These are phyloP conservation scores for Tricharina praecox DNA, from an alignment of 495 filamentous ascomycete genomes.

Conservation along the genomic window DNA sequence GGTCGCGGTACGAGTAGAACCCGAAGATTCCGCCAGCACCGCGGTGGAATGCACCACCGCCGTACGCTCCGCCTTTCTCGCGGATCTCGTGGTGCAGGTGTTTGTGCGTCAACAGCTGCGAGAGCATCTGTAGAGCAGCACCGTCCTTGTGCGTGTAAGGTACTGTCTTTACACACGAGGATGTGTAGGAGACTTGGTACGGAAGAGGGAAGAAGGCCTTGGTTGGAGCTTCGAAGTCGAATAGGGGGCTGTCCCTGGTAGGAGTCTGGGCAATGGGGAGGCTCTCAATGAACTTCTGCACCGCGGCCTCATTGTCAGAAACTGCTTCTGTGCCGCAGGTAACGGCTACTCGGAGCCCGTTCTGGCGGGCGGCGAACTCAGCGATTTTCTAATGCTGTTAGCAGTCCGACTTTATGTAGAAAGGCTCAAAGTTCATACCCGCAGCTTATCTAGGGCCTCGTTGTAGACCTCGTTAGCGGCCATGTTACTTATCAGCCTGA, in stretches of 20 bases:
- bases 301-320: constrained; percentile 48
- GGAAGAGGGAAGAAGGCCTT: constrained; percentile 86
- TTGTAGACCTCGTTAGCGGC: constrained; percentile 33
- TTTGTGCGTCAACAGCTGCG: constrained; percentile 90
- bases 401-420: too few relatives aligned
- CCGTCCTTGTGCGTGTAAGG: constrained; percentile 61
- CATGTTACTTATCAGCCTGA: constrained; percentile 62
- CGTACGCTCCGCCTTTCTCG: constrained; percentile 94
- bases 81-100: constrained; percentile 94
- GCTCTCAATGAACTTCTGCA: constrained; percentile 5
- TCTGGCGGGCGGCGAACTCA: constrained; percentile 30
- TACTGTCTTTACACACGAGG: constrained; percentile 61
- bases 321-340: constrained; percentile 64
- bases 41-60: constrained; percentile 70
- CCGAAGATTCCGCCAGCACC: constrained; percentile 72
- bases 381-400: constrained; percentile 15
- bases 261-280: constrained; percentile 18
- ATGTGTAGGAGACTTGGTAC: constrained; percentile 92
- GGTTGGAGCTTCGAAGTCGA: constrained; percentile 29
- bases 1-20: constrained; percentile 91
- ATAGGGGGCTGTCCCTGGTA: constrained; percentile 25
- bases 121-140: constrained; percentile 68
- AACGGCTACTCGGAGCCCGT: constrained; percentile 56
- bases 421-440: too few relatives aligned
- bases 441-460: constrained; percentile 70